Evolutionary conservation across 202 grass and related monocot species (phyloP).

Genomic region (Carex sylvatica): DNA sequence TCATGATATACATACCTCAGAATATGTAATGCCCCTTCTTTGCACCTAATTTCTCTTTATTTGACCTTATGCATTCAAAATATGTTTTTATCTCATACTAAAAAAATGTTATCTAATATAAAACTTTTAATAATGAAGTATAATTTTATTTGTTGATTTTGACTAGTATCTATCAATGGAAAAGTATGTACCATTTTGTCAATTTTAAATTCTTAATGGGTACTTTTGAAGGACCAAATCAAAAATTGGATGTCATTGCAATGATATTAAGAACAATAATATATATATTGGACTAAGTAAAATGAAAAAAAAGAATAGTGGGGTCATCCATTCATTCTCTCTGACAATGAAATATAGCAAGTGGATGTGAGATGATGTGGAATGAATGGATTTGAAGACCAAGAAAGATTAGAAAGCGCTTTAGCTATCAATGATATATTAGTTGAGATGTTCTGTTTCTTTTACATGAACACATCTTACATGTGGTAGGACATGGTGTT

Average conservation of each 20-base stretch:
- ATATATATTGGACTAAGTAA: background rate
- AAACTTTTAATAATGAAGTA: background rate
- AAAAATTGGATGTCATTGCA: background rate
- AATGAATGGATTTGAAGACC: constrained; percentile 8
- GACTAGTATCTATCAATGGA: background rate
- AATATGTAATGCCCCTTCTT: too few species aligned
- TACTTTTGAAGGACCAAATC: background rate
- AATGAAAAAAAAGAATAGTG: background rate
- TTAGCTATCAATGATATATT: constrained; percentile 14
- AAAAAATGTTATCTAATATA: background rate
- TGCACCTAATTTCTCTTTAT: too few species aligned
- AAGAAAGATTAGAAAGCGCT: constrained; percentile 13
- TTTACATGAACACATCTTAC: constrained; percentile 11
- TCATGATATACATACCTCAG: too few species aligned
- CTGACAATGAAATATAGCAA: constrained; percentile 9
- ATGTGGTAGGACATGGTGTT: background rate
- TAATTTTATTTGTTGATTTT: background rate
- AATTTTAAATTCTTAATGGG: background rate
- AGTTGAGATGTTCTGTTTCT: constrained; percentile 25
- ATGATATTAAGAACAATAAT: background rate
- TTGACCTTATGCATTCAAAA: background rate
- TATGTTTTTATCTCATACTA: background rate
- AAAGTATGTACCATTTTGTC: background rate
- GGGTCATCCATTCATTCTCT: background rate
- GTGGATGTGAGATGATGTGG: constrained; percentile 21